Percentiles rank a stretch among this genome's conserved stretches.
Conservation (phyloP, 805 yeast genomes). For the Blastobotrys attinorum region DNA sequence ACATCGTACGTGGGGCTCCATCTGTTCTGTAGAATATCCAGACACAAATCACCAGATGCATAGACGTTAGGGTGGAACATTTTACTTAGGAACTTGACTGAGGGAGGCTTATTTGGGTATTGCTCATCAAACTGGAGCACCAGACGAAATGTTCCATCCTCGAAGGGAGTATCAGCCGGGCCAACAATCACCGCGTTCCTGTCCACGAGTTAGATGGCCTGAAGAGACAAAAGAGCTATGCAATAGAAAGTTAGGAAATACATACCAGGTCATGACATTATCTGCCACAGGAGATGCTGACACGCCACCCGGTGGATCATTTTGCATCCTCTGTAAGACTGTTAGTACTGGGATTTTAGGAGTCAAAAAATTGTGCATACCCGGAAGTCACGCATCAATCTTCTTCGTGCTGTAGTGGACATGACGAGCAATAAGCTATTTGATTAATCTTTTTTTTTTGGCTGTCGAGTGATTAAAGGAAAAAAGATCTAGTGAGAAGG, state of each 20-base stretch:
- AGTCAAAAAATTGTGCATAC: conserved; percentile 34
- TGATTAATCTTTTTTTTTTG: background rate
- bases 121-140: conserved; percentile 89
- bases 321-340: conserved; percentile 72
- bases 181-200: conserved; percentile 95
- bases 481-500: too few relatives aligned
- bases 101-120: conserved; percentile 95
- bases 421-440: too few relatives aligned
- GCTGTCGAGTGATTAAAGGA: too few relatives aligned
- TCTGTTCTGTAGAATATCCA: conserved; percentile 91
- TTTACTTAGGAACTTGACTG: conserved; percentile 80
- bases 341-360: background rate
- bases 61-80: conserved; percentile 99
- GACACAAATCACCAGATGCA: conserved; percentile 89
- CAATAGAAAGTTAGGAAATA: too few relatives aligned
- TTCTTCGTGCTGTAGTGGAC: conserved; percentile 98
- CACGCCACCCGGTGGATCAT: conserved; percentile 96
- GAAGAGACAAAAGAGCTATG: too few relatives aligned
- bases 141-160: conserved; percentile 91
- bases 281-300: conserved; percentile 96
- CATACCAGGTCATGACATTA: conserved; percentile 84
- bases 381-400: conserved; percentile 97
- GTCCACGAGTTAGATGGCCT: background rate
- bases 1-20: conserved; percentile 99
- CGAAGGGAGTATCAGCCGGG: conserved; percentile 95